Base-by-base conservation (phyloP, 306 rosid species). In the Vigna angularis region DNA sequence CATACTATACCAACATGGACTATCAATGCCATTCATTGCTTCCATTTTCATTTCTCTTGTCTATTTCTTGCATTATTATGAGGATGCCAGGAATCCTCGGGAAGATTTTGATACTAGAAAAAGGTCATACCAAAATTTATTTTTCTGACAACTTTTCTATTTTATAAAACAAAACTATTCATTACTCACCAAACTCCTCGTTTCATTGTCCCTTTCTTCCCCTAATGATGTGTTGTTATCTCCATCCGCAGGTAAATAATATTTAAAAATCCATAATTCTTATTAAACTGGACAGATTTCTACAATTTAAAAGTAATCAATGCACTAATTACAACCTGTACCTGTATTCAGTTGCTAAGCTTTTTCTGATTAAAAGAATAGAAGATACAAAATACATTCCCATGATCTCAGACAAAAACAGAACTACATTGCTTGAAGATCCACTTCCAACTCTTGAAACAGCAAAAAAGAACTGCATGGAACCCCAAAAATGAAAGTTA, bases 381-480 rank as follows among this genome's bases (percentile, higher is more conserved):
- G 99, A 95, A 56, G 99, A 95, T 67, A 95, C 58, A 64, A 95
- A 95, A 82, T 95, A 93, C 97, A 91, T 93, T 85, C 99, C 99
- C 99, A 95, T 95, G 59, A 95, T 93, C 88, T 93, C 99, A 1
- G 98, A 93, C 63, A 95, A 88, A 85, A 95, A 93, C 74, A 95
- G 91, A 63, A 95, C 98, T 22, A 95, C 98, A 55, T 95, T 95
- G 91, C 99, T 95, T 47, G 99, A 95, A 75, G 99, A 95, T 85
- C 99, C 97, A 87, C 99, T 95, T 76, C 99, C 98, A 76, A 91
- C 98, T 85, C 99, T 88, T 75, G 98, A 95, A 78, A 95, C 97
- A 69, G 99, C 98, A 61, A 95, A 95, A 88, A 95, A 95, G 96
- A 95, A 95, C 99, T 95, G 84, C 73, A 70, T 1, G 28, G 69